phyloP scores from a whole-genome alignment of 495 filamentous ascomycete species.

The Penicillium fimorum region DNA sequence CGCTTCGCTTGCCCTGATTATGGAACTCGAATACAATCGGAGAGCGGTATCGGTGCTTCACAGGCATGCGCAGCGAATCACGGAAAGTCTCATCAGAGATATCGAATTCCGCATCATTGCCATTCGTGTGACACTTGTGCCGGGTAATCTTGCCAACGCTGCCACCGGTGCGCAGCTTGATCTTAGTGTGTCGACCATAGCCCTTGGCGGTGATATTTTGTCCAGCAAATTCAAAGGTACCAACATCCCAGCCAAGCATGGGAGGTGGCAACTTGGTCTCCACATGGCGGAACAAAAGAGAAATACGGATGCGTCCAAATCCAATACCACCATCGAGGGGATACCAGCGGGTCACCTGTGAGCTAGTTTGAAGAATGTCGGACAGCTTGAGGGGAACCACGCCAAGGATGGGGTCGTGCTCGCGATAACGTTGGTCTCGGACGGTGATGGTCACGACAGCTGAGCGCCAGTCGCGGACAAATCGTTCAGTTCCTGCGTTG shows the following conservation, averaged over 20 bases:
- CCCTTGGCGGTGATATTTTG: slow-evolving; percentile 59
- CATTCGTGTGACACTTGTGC: slow-evolving; percentile 57
- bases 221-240: slow-evolving; percentile 81
- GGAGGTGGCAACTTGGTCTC: slow-evolving; percentile 78
- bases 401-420: slow-evolving; percentile 93
- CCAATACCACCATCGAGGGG: slow-evolving; percentile 68
- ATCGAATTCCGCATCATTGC: slow-evolving; percentile 65
- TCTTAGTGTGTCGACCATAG: slow-evolving; percentile 60
- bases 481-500: slow-evolving; percentile 91
- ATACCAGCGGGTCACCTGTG: slow-evolving; percentile 72
- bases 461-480: slow-evolving; percentile 92
- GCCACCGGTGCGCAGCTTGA: slow-evolving; percentile 80
- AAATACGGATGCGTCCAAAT: slow-evolving; percentile 88
- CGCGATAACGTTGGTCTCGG: slow-evolving; percentile 78
- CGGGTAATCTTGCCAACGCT: slow-evolving; percentile 67
- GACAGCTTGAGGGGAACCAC: slow-evolving; percentile 84
- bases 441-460: slow-evolving; percentile 83
- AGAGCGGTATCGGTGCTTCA: slow-evolving; percentile 83
- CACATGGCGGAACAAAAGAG: slow-evolving; percentile 79
- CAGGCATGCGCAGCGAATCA: slow-evolving; percentile 69
- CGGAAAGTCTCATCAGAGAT: slow-evolving; percentile 55
- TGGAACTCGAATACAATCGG: slow-evolving; percentile 89
- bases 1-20: slow-evolving; percentile 59
- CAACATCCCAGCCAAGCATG: slow-evolving; percentile 89
- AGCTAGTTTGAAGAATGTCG: slow-evolving; percentile 80